A percentile compares a stretch with the other conserved stretches of the same genome.
These are phyloP conservation scores for Penicillium manginii DNA, from an alignment of 495 filamentous ascomycete species.

Conservation along the genomic window DNA sequence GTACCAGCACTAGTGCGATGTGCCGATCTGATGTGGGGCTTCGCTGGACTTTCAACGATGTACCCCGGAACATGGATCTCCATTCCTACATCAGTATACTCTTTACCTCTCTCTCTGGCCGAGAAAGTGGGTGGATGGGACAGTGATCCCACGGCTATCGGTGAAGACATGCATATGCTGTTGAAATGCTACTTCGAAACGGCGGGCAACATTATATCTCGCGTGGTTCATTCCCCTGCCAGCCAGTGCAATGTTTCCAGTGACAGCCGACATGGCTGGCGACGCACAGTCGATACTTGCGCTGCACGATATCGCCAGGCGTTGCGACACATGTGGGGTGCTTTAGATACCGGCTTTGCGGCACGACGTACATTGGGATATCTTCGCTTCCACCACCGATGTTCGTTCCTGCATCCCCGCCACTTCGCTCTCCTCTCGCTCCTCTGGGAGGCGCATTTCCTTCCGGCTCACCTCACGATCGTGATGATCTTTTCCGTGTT, in stretches of 20 bases:
- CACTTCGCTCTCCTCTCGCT: slow-evolving; percentile 57
- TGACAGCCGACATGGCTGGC: slow-evolving; percentile 49
- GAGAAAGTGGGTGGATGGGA: slow-evolving; percentile 70
- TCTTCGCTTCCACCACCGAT: slow-evolving; percentile 28
- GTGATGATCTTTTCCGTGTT: slow-evolving; percentile 62
- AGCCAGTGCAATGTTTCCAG: slow-evolving; percentile 70
- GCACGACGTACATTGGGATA: slow-evolving; percentile 33
- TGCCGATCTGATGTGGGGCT: slow-evolving; percentile 68
- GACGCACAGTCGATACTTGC: slow-evolving; percentile 53
- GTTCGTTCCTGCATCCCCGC: slow-evolving; percentile 30
- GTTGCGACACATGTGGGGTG: slow-evolving; percentile 73
- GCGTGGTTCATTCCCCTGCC: slow-evolving; percentile 59
- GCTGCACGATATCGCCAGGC: slow-evolving; percentile 67
- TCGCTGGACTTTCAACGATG: slow-evolving; percentile 66
- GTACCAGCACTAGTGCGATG: slow-evolving; percentile 68
- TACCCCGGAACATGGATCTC: slow-evolving; percentile 61
- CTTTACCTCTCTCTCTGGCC: slow-evolving; percentile 62
- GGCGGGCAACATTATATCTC: slow-evolving; percentile 60
- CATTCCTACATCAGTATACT: slow-evolving; percentile 73
- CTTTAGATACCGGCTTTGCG: slow-evolving; percentile 67
- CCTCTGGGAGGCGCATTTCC: slow-evolving; percentile 70
- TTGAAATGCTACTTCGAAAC: slow-evolving; percentile 75
- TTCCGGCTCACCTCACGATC: slow-evolving; percentile 64
- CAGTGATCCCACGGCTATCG: slow-evolving; percentile 66
- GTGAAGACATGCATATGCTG: slow-evolving; percentile 76